Evolutionary conservation across 2,329 filamentous ascomycete species (phyloP), one percentile per base, ranked within the genome.

Genomic region (Fusarium lateritium): DNA sequence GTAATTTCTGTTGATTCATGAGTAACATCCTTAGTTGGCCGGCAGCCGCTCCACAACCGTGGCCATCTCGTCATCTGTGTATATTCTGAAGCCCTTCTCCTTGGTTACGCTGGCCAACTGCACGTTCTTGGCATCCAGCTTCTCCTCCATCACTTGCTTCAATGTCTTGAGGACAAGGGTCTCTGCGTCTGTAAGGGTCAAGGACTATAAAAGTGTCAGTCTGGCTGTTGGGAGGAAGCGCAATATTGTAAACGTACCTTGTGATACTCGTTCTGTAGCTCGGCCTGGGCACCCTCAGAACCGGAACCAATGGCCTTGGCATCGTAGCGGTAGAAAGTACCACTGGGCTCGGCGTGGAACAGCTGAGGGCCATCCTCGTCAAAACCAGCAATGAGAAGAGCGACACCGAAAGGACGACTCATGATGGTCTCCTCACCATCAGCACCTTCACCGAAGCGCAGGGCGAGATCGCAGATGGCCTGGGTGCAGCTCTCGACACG

Each of bases 121-220:
- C 71, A 99, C 96, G 79, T 99, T 99, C 89, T 99, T 99, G 70
- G 94, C 89, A 80, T 99, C 96, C 65, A 99, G 87, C 86, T 99
- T 99, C 89, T 99, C 96, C 84, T 99, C 96, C 96, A 99, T 99
- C 74, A 99, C 96, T 84, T 99, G 96, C 88, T 98, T 99, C 80
- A 99, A 82, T 38, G 96, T 99, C 89, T 98, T 98, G 77, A 99
- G 86, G 52, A 97, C 94, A 71, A 99, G 84, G 5, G 94, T 96
- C 84, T 99, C 96, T 61, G 96, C 96, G 79, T 99, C 96, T 59
- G 88, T 85, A 67, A 99, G 91, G 42, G 94, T 97, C 69, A 99
- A 87, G 60, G 95, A 98, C 88, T 92, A 69, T 33, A 14, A 22
- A 13, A 13, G 33, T 17, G 46, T 67, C 19, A 72, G 53, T 58